A percentile compares a stretch with the other conserved stretches of the same genome.
phyloP scores from a whole-genome alignment of 768 basidiomycete genomes.

The Rhodotorula toruloides region DNA sequence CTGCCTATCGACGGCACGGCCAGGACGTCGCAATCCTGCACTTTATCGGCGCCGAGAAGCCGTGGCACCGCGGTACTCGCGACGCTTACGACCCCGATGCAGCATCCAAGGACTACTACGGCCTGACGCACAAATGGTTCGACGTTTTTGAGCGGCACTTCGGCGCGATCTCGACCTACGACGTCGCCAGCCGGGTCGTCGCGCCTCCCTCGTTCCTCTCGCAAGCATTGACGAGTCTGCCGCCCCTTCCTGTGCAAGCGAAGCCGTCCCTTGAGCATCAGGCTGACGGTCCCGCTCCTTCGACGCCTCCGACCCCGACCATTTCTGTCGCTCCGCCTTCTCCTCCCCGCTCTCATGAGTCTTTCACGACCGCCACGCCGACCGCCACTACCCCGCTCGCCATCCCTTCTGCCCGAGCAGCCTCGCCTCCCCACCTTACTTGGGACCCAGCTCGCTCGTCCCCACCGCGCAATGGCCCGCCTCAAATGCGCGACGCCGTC shows the following conservation, averaged over 20 bases:
- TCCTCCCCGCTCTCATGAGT: no score
- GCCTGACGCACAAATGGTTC: constrained; percentile 86
- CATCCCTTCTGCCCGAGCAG: constrained; percentile 11
- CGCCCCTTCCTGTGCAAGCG: constrained; percentile 50
- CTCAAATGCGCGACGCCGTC: constrained; percentile 59
- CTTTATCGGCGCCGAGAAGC: constrained; percentile 94
- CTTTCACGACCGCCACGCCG: constrained; percentile 1
- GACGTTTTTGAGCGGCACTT: constrained; percentile 82
- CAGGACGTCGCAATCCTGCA: constrained; percentile 79
- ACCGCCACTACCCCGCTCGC: constrained; percentile 13
- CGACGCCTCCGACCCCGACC: constrained; percentile 18
- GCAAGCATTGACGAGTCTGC: constrained; percentile 19
- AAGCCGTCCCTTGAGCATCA: constrained; percentile 4
- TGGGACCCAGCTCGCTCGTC: constrained; percentile 79
- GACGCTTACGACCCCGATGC: constrained; percentile 31
- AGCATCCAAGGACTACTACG: constrained; percentile 61
- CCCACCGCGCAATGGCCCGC: constrained; percentile 59
- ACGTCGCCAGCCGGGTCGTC: constrained; percentile 34
- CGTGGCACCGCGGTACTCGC: constrained; percentile 59
- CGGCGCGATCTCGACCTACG: constrained; percentile 55
- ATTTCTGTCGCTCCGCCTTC: constrained; percentile 18
- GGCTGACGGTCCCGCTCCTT: not conserved
- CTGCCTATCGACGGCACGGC: constrained; percentile 90
- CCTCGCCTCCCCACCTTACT: constrained; percentile 30
- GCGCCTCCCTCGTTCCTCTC: constrained; percentile 48